Evolutionary conservation across 805 yeast species (phyloP), one percentile per base, ranked within the genome.

Genomic region (Starmerella davenportii): DNA sequence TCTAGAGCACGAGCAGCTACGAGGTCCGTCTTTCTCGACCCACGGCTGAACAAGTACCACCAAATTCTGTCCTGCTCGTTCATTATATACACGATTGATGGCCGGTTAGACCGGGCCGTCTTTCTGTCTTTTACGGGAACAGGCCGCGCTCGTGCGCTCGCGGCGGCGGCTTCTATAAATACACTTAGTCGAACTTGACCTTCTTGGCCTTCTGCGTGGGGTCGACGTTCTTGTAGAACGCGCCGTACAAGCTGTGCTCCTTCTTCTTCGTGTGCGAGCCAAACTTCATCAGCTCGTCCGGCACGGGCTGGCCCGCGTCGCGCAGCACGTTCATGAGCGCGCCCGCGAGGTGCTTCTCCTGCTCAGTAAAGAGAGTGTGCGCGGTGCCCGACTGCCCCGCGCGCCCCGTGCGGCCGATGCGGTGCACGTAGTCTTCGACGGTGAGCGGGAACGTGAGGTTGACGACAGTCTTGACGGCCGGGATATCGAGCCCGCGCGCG

Each of bases 241-340:
- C 95, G 48, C 99, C 99, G 52, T 90, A 90, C n/a, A 87, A 95
- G 47, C 87, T 74, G 56, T 90, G 98, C 47, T 82, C 85, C 66
- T 90, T 90, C 77, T 85, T 87, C 63, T 90, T 90, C 9, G 96
- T 90, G 61, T 90, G 96, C 5, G 95, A 84, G 36, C 99, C 99
- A 51, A 87, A 90, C 59, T 85, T 87, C 56, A 81, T 68, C 54
- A 90, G 66, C 41, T 84, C 96, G 38, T 80, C 95, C 7, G 99
- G 99, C 43, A 90, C 96, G 1, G 77, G 76, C 63, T 90, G 98
- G 59, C 77, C 72, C 17, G 96, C 98, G 48, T 92, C 94, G 49
- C 93, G 71, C 51, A 90, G 66, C 31, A 90, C 85, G 56, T 90
- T 90, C 62, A 80, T 76, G 49, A 90, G 65, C 2, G 93, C 95